Evolutionary conservation across 768 basidiomycete genomes (phyloP), one percentile per base, ranked within the genome.

Genomic region (Lactifluus pinguis): DNA sequence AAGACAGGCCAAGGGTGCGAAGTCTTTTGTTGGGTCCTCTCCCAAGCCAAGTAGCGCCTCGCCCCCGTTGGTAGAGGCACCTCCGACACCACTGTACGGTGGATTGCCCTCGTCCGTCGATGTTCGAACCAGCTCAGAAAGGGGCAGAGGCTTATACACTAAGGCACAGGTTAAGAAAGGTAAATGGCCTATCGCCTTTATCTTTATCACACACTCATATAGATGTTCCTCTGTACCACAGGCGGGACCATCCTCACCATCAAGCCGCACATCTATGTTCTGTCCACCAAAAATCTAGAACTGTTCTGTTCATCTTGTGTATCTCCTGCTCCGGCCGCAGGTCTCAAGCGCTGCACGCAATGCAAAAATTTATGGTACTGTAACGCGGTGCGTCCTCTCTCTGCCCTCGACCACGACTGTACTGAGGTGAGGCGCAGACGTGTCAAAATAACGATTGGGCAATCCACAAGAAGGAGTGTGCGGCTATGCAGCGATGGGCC

Each of bases 321-420:
- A 45, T 74, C 73, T 0, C 67, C 76, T 1, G 70, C 78, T 13
- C 64, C 72, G 1, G 32, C 72, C 0, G 59, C 69, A 19, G 71
- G 74, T 0, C 69, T 93, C 59, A 85, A 82, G 68, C 76, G 89
- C 52, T 98, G 95, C 71, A 82, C 86, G 0, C 77, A 75, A 6
- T 98, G 95, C 70, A 80, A 80, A 52, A 72, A 75, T 0, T 69
- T 90, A 1, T 78, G 81, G 68, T 98, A 98, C 67, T 98, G 95
- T 69, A 80, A 85, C 56, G 63, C 75, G 15, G 90, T 92, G 68
- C 41, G 85, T 70, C 45, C 19, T 21, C 49, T 15, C 14, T 17
- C 73, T 5, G 39, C 36, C 39, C 13, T 21, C n/a, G 15, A 17
- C 44, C 59, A 51, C 32, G 57, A 29, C 49, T 10, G 34, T 53